A percentile compares a stretch with the other conserved stretches of the same genome.
Evolutionary conservation across 331 rosid genomes (phyloP).

Genomic region (Malus hybrid): DNA sequence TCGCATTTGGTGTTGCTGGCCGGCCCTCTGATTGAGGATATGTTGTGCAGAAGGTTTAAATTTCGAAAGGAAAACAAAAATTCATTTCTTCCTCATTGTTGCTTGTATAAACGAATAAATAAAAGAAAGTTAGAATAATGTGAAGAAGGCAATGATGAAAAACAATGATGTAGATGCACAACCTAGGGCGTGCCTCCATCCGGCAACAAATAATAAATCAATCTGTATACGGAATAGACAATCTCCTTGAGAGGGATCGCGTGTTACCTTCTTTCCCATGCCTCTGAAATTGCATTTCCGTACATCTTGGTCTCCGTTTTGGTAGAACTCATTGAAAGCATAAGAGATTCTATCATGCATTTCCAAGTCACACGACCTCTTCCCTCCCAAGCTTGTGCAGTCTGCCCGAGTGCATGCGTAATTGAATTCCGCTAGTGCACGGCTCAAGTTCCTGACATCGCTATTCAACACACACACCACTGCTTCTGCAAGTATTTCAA

Average conservation of each 20-base stretch:
- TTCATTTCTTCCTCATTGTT: no score
- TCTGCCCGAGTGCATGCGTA: conserved; percentile 55
- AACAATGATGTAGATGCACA: conserved; percentile 5
- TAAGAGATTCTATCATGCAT: conserved; percentile 40
- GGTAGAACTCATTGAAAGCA: conserved; percentile 62
- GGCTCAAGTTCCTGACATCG: not conserved
- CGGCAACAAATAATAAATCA: conserved; percentile 4
- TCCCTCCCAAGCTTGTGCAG: conserved; percentile 38
- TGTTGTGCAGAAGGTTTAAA: no score
- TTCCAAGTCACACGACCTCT: conserved; percentile 3
- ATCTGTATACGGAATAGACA: conserved; percentile 51
- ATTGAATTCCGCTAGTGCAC: not conserved
- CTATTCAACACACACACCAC: conserved; percentile 55
- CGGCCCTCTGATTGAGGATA: no score
- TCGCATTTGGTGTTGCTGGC: no score
- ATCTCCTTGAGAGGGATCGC: conserved; percentile 30
- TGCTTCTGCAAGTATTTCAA: conserved; percentile 38
- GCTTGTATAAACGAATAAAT: no score
- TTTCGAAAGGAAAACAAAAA: no score
- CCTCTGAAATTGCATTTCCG: conserved; percentile 54
- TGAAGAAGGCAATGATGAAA: conserved; percentile 16
- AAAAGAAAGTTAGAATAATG: not conserved
- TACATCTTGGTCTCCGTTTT: conserved; percentile 45
- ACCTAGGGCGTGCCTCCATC: conserved; percentile 19
- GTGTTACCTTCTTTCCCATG: conserved; percentile 24